Evolutionary conservation across 169 alveolate species (phyloP), one percentile per base, ranked within the genome.

Genomic region (Plasmodium blacklocki): DNA sequence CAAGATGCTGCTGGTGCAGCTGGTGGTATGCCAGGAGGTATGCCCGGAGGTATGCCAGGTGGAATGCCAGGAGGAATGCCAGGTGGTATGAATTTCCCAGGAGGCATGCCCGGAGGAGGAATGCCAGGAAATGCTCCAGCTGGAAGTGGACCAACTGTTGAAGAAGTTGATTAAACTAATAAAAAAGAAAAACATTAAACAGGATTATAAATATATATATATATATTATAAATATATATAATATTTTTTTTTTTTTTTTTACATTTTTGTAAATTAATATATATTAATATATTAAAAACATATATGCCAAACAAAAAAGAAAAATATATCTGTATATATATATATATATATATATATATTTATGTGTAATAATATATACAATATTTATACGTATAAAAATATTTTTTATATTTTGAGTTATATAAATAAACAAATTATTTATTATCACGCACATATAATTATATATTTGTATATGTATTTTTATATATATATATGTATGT

Each of bases 1-100:
- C 97, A 96, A 88, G 96, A 93, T 54, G 97, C 97, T 7, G 99
- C 98, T 8, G 99, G 99, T 39, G 97, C 96, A 21, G 97, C 97
- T 19, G 98, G 96, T 19, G 98, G 96, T n/a, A 94, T 87, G 88
- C 96, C 98, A 58, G 98, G 98, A 26, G 98, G 98, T 8, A 93
- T 90, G 83, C 94, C 96, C 49, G 96, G 96, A 21, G 95, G 95
- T 0, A 94, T 95, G 98, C 98, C 97, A 15, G 98, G 96, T 11
- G 97, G 96, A 29, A 80, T 91, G 96, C 98, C 98, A 64, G 98
- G 98, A n/a, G 95, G 97, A 32, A 94, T 96, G 98, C 98, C 98
- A 45, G 98, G 97, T 29, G 98, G 96, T 19, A 94, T 88, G 91
- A 78, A 78, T 32, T 78, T 78, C 78, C 96, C 98, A 47, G 98